Conservation (phyloP, 2,329 filamentous ascomycete species). For the Remersonia thermophila region DNA sequence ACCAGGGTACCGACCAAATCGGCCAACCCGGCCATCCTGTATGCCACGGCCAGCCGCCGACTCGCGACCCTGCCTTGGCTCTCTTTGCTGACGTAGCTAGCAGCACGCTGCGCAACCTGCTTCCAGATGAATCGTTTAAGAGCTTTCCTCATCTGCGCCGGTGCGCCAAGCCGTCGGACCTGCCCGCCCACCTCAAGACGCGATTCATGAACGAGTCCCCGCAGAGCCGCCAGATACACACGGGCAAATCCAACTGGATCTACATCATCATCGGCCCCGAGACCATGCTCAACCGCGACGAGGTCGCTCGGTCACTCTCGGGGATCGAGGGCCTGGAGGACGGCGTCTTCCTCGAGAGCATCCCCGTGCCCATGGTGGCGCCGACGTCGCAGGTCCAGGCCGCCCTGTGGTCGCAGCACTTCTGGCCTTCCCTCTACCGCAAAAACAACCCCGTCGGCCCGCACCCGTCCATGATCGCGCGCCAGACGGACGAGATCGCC, state of each 20-base stretch:
- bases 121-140: slow-evolving; percentile 49
- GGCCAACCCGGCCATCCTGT: slow-evolving; percentile 64
- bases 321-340: slow-evolving; percentile 38
- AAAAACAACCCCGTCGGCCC: slow-evolving; percentile 80
- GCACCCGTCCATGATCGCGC: slow-evolving; percentile 61
- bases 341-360: slow-evolving; percentile 45
- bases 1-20: slow-evolving; percentile 59
- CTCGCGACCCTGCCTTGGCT: neutral
- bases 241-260: slow-evolving; percentile 47
- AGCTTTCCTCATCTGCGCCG: slow-evolving; percentile 61
- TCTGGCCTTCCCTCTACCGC: slow-evolving; percentile 77
- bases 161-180: slow-evolving; percentile 58
- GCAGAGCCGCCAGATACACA: slow-evolving; percentile 42
- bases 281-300: slow-evolving; percentile 39
- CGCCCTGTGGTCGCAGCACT: slow-evolving; percentile 58
- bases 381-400: slow-evolving; percentile 68
- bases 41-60: slow-evolving; percentile 11
- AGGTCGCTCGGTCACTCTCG: slow-evolving; percentile 37
- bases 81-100: slow-evolving; percentile 18
- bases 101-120: slow-evolving; percentile 43
- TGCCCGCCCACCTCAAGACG: slow-evolving; percentile 53
- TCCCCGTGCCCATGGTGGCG: slow-evolving; percentile 59
- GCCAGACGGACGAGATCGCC: slow-evolving; percentile 56
- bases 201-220: slow-evolving; percentile 48
- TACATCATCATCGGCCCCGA: slow-evolving; percentile 44